Base-by-base conservation (phyloP, 352 stramenopile species). In the Phytopythium ostracodes region DNA sequence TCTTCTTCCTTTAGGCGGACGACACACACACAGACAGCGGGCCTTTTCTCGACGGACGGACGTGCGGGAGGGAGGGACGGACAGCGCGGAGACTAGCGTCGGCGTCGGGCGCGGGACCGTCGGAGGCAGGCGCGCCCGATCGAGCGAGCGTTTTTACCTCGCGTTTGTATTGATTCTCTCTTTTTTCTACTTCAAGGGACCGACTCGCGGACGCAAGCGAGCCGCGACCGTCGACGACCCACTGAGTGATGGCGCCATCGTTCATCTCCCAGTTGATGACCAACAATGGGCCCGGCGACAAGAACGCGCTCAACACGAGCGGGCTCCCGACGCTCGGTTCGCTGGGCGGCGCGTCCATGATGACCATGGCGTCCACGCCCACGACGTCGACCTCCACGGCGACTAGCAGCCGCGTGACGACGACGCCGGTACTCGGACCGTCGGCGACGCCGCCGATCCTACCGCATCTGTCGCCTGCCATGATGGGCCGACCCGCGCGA, bases 201-300 rank as follows among this genome's bases (percentile, higher is more conserved):
- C 51, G 51, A 43, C 51, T 57, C 53, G 57, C 20, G 44, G 57
- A 54, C 42, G 50, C 57, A 50, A 55, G 63, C 65, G 67, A 62
- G 52, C 35, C 36, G 67, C 36, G 7, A 20, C 10, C 4, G 12
- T 5, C 47, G 25, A 10, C 12, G 17, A 7, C 8, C 6, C 43
- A 4, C 47, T n/a, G 47, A 54, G 24, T 2, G 31, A 87, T 87
- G 77, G 64, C 77, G 67, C 75, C 77, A 60, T 84, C 77, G 60
- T 87, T 87, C 65, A 73, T 87, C 56, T 80, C 77, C 36, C 73
- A 79, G 75, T 71, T 87, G 58, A 81, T 87, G 72, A 56, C 62
- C 24, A 59, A 27, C 50, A 58, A 31, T 36, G 47, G 43, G n/a
- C 8, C 43, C 17, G 43, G 47, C 33, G 56, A 63, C 66, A 62